Percentiles rank a stretch among this genome's conserved stretches.
Evolutionary conservation across 1,139 yeast genomes (phyloP).

Genomic region (Eremothecium sinecaudum): DNA sequence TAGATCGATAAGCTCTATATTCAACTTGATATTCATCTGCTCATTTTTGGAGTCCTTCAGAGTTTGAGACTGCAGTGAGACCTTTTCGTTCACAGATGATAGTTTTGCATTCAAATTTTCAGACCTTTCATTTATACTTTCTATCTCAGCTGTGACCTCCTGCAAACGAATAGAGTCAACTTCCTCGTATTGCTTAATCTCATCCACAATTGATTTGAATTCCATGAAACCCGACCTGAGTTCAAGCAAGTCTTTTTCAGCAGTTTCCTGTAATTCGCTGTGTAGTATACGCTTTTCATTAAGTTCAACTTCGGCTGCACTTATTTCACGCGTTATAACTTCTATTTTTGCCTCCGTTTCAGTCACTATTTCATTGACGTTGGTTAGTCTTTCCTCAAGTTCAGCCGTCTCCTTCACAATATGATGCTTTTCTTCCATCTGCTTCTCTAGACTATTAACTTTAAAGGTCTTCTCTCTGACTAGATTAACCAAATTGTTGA

Average conservation of each 20-base stretch:
- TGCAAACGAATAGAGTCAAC: conserved; percentile 2
- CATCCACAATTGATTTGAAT: conserved; percentile 1
- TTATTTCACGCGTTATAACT: conserved; percentile 5
- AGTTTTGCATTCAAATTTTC: conserved; percentile 16
- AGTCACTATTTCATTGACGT: conserved; percentile 40
- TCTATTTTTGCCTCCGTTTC: conserved; percentile 37
- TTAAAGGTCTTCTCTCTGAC: conserved; percentile 49
- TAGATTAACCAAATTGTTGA: conserved; percentile 41
- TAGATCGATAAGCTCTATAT: conserved; percentile 42
- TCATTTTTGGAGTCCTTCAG: conserved; percentile 43
- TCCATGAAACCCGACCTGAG: conserved; percentile 1
- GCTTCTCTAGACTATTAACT: conserved; percentile 48
- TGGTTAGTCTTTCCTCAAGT: conserved; percentile 37
- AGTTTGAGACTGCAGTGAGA: conserved; percentile 31
- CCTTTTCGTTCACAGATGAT: conserved; percentile 11
- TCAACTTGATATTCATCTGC: conserved; percentile 46
- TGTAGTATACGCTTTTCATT: conserved; percentile 3
- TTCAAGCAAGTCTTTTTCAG: conserved; percentile 1
- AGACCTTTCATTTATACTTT: conserved; percentile 13
- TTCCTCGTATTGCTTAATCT: conserved; percentile 6
- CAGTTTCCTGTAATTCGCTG: conserved; percentile 2
- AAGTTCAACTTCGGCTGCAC: neutral
- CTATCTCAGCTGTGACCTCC: conserved; percentile 9
- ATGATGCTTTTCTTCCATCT: conserved; percentile 37
- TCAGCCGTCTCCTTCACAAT: conserved; percentile 30